Base-by-base conservation (phyloP, 139 green algal species). In the Haematococcus lacustris region DNA sequence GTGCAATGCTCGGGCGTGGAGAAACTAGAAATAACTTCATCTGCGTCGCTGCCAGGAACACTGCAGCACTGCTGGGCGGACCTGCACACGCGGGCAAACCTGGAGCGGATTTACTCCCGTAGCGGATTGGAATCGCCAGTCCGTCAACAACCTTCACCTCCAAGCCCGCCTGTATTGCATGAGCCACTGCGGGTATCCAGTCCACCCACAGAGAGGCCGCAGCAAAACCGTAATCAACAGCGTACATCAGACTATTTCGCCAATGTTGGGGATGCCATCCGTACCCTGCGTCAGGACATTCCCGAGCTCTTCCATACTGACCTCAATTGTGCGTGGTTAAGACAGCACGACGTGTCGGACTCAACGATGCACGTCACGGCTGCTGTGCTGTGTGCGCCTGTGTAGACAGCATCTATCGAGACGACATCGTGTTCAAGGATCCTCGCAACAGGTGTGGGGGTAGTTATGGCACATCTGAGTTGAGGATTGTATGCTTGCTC, bases 401-500 rank as follows among this genome's bases (percentile, higher is more conserved):
- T 47, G 68, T 83, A 94, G 88, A 91, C 71, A 35, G 73, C 60
- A 95, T 97, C 43, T 97, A 94, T 79, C 84, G 93, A 2, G 90
- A 97, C 0, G 93, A 98, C 72, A 87, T 98, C 25, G 77, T 90
- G 1, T 98, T 98, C 78, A 77, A 80, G 68, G 94, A 98, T 81
- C 85, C 87, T 0, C 73, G 85, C 34, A 94, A 97, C 73, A 75
- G 35, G 4, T 96, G 98, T 65, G 66, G 75, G 53, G 94, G n/a
- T n/a, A n/a, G n/a, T n/a, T n/a, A n/a, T n/a, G n/a, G n/a, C n/a
- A n/a, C n/a, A n/a, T n/a, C n/a, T n/a, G n/a, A n/a, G n/a, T n/a
- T n/a, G n/a, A n/a, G n/a, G n/a, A n/a, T n/a, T n/a, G n/a, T n/a
- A n/a, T n/a, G n/a, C n/a, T n/a, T n/a, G n/a, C n/a, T n/a, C n/a